Percentiles rank a stretch among this genome's conserved stretches.
phyloP scores from a whole-genome alignment of 2,329 filamentous ascomycete genomes.

The Dothideomycetes sp. region DNA sequence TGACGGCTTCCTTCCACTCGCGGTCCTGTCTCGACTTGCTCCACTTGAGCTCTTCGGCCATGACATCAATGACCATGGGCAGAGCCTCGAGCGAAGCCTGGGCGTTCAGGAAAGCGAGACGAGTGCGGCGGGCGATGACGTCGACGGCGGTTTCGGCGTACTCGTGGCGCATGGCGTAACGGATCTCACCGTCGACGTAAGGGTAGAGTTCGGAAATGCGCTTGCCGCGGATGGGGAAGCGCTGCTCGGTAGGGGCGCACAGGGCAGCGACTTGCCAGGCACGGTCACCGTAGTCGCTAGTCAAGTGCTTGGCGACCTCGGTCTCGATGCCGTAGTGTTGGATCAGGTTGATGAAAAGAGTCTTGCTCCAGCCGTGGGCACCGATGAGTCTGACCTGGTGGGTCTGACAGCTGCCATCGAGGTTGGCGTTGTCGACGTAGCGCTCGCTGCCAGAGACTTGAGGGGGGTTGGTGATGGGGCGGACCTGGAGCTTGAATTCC shows the following conservation, averaged over 20 bases:
- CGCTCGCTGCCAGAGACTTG: conserved; percentile 60
- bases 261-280: conserved; percentile 84
- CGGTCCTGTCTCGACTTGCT: conserved; percentile 59
- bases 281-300: conserved; percentile 80
- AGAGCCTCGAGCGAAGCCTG: conserved; percentile 82
- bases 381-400: conserved; percentile 73
- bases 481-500: conserved; percentile 54
- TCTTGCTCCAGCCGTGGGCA: conserved; percentile 79
- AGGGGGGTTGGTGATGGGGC: conserved; percentile 46
- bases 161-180: conserved; percentile 80
- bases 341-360: conserved; percentile 89
- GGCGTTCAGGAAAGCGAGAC: conserved; percentile 83
- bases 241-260: conserved; percentile 63
- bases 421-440: conserved; percentile 59
- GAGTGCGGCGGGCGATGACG: conserved; percentile 73
- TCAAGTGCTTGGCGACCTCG: conserved; percentile 82
- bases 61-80: conserved; percentile 78
- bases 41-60: conserved; percentile 79
- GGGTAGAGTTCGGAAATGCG: conserved; percentile 75
- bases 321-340: conserved; percentile 90
- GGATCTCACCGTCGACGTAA: conserved; percentile 84
- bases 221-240: conserved; percentile 75
- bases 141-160: conserved; percentile 88
- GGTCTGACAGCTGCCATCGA: conserved; percentile 72
- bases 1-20: conserved; percentile 67